A percentile compares a stretch with the other conserved stretches of the same genome.
Evolutionary conservation across 2,329 filamentous ascomycete species (phyloP).

Genomic region (Xylaria sp.): DNA sequence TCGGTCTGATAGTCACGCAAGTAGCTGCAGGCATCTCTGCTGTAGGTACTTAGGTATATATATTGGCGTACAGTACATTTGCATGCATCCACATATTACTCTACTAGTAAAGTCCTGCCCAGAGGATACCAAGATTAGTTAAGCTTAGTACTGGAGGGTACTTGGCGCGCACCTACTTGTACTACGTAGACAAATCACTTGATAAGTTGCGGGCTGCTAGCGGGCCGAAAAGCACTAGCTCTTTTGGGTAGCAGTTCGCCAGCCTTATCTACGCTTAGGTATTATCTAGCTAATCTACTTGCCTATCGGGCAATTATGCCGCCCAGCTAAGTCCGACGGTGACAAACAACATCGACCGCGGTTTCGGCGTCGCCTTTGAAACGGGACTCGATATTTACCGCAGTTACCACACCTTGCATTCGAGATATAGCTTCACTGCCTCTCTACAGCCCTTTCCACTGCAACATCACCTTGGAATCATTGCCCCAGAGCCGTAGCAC

Average conservation of each 20-base stretch:
- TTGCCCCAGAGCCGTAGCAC: neutral
- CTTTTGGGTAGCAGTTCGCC: neutral
- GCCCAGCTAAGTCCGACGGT: neutral
- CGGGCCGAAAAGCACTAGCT: neutral
- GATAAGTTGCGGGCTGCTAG: neutral
- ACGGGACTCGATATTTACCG: constrained; percentile 5
- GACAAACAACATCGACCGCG: constrained; percentile 6
- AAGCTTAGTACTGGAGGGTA: too few species aligned
- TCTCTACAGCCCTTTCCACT: neutral
- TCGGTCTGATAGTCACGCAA: neutral
- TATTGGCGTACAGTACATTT: neutral
- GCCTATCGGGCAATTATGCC: neutral
- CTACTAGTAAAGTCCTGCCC: neutral
- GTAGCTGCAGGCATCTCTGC: neutral
- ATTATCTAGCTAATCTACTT: neutral
- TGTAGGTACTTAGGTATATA: neutral
- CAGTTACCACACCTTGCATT: neutral
- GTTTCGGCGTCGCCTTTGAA: constrained; percentile 17
- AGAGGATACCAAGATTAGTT: neutral
- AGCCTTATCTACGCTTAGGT: neutral
- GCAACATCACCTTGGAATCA: neutral
- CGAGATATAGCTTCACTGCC: neutral
- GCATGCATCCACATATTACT: neutral
- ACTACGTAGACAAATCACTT: neutral
- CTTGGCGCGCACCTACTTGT: neutral